These are phyloP conservation scores for Mucor velutinosus DNA, from an alignment of 371 early-diverging fungal species.

Conservation along the genomic window DNA sequence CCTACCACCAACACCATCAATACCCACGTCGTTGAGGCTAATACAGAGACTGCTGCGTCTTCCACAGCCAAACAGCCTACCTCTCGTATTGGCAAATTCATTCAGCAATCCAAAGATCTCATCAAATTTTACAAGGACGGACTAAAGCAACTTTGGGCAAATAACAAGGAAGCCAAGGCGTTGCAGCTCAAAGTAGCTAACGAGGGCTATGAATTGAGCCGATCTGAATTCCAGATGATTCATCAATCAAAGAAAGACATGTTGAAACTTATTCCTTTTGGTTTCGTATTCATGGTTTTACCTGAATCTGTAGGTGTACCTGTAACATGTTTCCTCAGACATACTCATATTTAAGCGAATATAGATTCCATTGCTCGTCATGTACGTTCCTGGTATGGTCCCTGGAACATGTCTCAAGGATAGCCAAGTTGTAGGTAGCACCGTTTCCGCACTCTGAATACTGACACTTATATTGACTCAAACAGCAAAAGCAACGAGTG, in stretches of 20 bases:
- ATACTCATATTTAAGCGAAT: not conserved
- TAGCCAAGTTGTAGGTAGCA: slow-evolving; percentile 53
- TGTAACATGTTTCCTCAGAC: not conserved
- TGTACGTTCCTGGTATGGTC: slow-evolving; percentile 61
- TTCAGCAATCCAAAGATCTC: slow-evolving; percentile 46
- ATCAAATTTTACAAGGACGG: slow-evolving; percentile 62
- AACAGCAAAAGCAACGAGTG: slow-evolving; percentile 55
- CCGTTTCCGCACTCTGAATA: not conserved
- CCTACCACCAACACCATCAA: not conserved
- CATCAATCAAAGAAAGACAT: slow-evolving; percentile 55
- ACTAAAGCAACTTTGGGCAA: slow-evolving; percentile 59
- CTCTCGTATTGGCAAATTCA: slow-evolving; percentile 31
- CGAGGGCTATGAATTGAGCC: slow-evolving; percentile 46
- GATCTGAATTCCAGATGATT: slow-evolving; percentile 58
- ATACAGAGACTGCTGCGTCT: not conserved
- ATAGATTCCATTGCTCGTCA: slow-evolving; percentile 62
- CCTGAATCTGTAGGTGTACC: slow-evolving; percentile 56
- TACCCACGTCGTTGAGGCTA: not conserved
- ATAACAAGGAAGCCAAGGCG: slow-evolving; percentile 46
- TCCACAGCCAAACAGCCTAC: not conserved
- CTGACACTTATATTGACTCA: not conserved
- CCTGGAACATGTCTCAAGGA: slow-evolving; percentile 66
- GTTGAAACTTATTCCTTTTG: slow-evolving; percentile 64
- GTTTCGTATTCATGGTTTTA: slow-evolving; percentile 52
- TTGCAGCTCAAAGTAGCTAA: slow-evolving; percentile 35